Percentiles rank a stretch among this genome's conserved stretches.
These are phyloP conservation scores for Neofusicoccum umdonicola DNA, from an alignment of 2,329 filamentous ascomycete species.

Conservation along the genomic window DNA sequence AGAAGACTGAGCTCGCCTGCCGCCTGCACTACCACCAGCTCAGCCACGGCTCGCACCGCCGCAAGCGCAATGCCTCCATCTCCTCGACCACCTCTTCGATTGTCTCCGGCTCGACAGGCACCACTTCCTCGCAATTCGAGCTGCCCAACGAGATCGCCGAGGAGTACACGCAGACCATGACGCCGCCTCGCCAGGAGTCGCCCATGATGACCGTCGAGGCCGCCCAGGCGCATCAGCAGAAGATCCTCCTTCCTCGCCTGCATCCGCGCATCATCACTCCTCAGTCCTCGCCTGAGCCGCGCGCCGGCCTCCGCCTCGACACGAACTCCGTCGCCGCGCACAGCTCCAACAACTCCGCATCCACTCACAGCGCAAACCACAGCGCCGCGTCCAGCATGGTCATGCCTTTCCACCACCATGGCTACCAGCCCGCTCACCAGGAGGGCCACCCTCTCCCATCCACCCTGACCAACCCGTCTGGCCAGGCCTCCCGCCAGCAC, in stretches of 20 bases:
- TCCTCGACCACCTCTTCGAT: conserved; percentile 49
- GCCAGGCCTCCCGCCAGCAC: conserved; percentile 31
- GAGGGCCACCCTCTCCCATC: conserved; percentile 30
- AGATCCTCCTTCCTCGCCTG: conserved; percentile 59
- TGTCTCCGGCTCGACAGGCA: conserved; percentile 33
- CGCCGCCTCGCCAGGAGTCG: conserved; percentile 39
- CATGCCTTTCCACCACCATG: conserved; percentile 15
- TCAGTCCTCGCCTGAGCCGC: conserved; percentile 37
- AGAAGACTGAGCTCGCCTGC: conserved; percentile 85
- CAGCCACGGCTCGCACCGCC: conserved; percentile 76
- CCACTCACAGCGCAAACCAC: neutral
- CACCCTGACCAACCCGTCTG: conserved; percentile 38
- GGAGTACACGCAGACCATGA: conserved; percentile 34
- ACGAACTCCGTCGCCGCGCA: conserved; percentile 32
- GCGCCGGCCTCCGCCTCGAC: conserved; percentile 42
- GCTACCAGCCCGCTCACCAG: conserved; percentile 1
- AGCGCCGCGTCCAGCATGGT: conserved; percentile 38
- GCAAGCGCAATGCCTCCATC: conserved; percentile 71
- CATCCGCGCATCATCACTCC: conserved; percentile 48
- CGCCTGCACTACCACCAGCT: conserved; percentile 85
- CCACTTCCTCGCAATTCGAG: conserved; percentile 24
- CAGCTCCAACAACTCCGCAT: neutral
- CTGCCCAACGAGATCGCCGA: conserved; percentile 18
- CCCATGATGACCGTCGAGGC: conserved; percentile 27
- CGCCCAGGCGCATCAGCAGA: conserved; percentile 38